These are phyloP conservation scores for Aspergillus bombycis DNA, from an alignment of 2,329 filamentous ascomycete genomes.

Conservation along the genomic window DNA sequence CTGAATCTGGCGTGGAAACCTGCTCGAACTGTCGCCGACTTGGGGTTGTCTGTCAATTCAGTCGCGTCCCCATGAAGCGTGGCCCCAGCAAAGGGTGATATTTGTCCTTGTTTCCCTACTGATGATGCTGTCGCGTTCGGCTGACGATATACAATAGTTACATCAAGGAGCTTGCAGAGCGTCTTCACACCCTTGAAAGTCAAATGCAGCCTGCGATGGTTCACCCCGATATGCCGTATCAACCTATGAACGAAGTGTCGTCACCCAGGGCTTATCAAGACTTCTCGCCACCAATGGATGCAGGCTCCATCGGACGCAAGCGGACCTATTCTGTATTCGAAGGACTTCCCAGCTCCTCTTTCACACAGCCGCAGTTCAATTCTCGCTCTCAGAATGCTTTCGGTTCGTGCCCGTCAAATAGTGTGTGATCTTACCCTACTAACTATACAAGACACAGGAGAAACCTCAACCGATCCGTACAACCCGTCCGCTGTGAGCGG, in stretches of 20 bases:
- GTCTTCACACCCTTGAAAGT: slow-evolving; percentile 79
- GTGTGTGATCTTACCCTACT: slow-evolving; percentile 9
- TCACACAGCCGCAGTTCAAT: slow-evolving; percentile 44
- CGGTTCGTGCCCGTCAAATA: slow-evolving; percentile 25
- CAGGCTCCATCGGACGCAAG: slow-evolving; percentile 47
- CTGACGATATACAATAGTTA: slow-evolving; percentile 58
- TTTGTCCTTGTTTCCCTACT: neutral
- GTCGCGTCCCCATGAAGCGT: slow-evolving; percentile 82
- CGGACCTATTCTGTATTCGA: slow-evolving; percentile 55
- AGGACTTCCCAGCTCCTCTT: slow-evolving; percentile 46
- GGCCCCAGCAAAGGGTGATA: slow-evolving; percentile 83
- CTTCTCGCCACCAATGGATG: slow-evolving; percentile 56
- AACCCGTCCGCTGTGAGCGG: slow-evolving; percentile 42
- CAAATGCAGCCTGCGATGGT: slow-evolving; percentile 60
- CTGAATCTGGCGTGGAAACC: slow-evolving; percentile 71
- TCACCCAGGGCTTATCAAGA: slow-evolving; percentile 53
- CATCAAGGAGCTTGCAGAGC: slow-evolving; percentile 87
- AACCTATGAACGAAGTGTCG: slow-evolving; percentile 46
- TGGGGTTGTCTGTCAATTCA: slow-evolving; percentile 79
- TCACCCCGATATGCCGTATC: slow-evolving; percentile 47
- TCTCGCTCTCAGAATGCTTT: slow-evolving; percentile 40
- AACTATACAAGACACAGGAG: slow-evolving; percentile 25
- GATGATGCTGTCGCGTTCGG: slow-evolving; percentile 9
- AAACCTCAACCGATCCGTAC: slow-evolving; percentile 35
- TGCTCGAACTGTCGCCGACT: slow-evolving; percentile 82